Evolutionary conservation across 805 yeast species (phyloP).

Genomic region (Ogataea henricii): DNA sequence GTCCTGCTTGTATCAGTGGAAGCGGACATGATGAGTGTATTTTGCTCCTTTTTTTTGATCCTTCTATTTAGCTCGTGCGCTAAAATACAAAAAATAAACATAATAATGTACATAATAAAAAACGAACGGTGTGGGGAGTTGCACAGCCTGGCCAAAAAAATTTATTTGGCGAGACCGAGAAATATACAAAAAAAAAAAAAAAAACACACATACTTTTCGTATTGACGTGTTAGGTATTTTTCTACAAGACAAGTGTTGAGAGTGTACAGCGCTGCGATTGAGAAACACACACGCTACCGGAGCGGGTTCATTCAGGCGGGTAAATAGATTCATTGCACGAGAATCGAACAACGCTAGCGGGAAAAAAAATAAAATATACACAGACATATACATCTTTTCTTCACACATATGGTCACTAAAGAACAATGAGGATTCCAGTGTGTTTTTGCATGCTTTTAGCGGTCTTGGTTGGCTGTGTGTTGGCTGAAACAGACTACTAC

Average conservation of each 20-base stretch:
- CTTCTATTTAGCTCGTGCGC: slow-evolving; percentile 5
- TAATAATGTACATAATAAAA: neutral
- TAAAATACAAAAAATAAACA: slow-evolving; percentile 2
- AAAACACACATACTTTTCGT: neutral
- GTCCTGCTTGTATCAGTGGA: neutral
- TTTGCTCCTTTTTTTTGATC: slow-evolving; percentile 1
- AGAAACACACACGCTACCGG: too few species aligned
- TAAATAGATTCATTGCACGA: too few species aligned
- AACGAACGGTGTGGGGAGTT: neutral
- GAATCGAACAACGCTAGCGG: neutral
- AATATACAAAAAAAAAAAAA: neutral
- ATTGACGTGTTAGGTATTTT: slow-evolving; percentile 16
- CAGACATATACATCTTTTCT: neutral
- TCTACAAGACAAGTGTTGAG: too few species aligned
- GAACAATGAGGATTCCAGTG: slow-evolving; percentile 5
- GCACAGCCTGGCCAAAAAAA: neutral
- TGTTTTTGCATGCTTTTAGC: slow-evolving; percentile 3
- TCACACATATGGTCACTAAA: neutral
- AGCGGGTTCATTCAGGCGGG: too few species aligned
- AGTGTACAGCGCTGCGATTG: neutral
- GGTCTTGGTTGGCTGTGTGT: slow-evolving; percentile 17
- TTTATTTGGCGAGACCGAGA: neutral
- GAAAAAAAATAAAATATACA: neutral
- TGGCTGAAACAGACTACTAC: slow-evolving; percentile 45
- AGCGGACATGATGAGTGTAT: too few species aligned